These are phyloP conservation scores for Botrytis elliptica DNA, from an alignment of 2,329 filamentous ascomycete species.

Conservation along the genomic window DNA sequence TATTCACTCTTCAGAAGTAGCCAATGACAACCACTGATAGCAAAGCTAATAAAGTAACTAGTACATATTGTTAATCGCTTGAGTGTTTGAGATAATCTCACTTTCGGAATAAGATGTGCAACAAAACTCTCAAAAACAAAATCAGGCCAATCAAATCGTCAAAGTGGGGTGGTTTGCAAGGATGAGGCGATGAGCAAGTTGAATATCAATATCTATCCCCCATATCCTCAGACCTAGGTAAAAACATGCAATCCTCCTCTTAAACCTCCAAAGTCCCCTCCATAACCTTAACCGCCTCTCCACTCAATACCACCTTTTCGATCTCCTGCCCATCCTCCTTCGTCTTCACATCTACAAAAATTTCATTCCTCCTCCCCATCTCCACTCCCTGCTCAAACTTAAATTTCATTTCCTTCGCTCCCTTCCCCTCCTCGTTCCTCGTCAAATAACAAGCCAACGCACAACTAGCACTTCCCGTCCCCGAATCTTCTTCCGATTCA, in stretches of 20 bases:
- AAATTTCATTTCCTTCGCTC: constrained; percentile 42
- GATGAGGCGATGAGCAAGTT: not conserved
- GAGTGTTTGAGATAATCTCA: not conserved
- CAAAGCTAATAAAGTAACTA: not conserved
- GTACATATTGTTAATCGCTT: not conserved
- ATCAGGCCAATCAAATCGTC: not conserved
- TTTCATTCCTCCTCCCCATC: constrained; percentile 51
- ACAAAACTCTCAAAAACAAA: not conserved
- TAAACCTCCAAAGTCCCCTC: constrained; percentile 28
- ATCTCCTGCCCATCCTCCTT: constrained; percentile 22
- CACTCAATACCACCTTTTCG: constrained; percentile 30
- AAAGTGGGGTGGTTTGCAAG: not conserved
- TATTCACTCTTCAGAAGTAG: not conserved
- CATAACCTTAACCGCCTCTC: constrained; percentile 32
- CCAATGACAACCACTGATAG: not conserved
- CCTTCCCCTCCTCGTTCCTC: constrained; percentile 42
- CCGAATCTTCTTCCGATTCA: constrained; percentile 54
- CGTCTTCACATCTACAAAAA: constrained; percentile 30
- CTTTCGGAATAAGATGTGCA: not conserved
- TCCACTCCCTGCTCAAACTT: constrained; percentile 65
- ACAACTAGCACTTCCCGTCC: constrained; percentile 62
- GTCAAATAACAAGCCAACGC: constrained; percentile 56
- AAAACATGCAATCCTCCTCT: not conserved
- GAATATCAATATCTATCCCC: not conserved
- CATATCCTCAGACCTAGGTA: not conserved